Base-by-base conservation (phyloP, 208 protist genomes). In the Acanthamoeba quina region DNA sequence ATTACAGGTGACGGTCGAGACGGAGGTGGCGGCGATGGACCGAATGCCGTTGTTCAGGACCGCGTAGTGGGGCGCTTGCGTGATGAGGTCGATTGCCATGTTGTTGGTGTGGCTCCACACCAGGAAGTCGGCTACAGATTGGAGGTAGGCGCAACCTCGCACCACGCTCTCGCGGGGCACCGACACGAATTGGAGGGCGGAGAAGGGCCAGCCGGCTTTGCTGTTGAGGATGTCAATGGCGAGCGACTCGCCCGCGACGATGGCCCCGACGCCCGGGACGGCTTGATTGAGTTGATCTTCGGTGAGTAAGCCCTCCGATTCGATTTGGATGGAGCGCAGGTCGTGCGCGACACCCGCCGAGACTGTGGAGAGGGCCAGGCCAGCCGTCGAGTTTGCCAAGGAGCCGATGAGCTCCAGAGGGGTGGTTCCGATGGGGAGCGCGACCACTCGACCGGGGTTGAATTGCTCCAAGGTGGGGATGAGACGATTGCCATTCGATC, bases 101-200 rank as follows among this genome's bases (percentile, higher is more conserved):
- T 78, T 78, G 70, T 78, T 78, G 70, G 70, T 78, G 34, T 37
- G 37, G 19, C 24, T 13, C 70, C 70, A 78, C 29, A 47, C 29
- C 70, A 78, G 70, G 34, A 78, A 78, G 34, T 78, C 70, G 37
- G 70, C 31, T 11, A 78, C 70, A 17, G 70, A 13, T 47, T 78
- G 26, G 29, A 78, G 29, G 70, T 37, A 78, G 70, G 70, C 17
- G 37, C 70, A 78, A 21, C 70, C 31, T 21, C 70, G 70, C 70
- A 26, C 15, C 31, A 26, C 19, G 34, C 15, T 37, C 24, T 21
- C 37, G 29, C 70, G 70, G 15, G 70, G 70, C 70, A 78, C 70
- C 31, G 70, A 49, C 24, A 47, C 70, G 70, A 78, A 78, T 9
- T 49, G 24, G 31, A 47, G 19, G 34, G 31, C 37, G 31, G 19